Percentiles rank a stretch among this genome's conserved stretches.
phyloP scores from a whole-genome alignment of 176 grass and related monocot genomes.

The Phoenix dactylifera region DNA sequence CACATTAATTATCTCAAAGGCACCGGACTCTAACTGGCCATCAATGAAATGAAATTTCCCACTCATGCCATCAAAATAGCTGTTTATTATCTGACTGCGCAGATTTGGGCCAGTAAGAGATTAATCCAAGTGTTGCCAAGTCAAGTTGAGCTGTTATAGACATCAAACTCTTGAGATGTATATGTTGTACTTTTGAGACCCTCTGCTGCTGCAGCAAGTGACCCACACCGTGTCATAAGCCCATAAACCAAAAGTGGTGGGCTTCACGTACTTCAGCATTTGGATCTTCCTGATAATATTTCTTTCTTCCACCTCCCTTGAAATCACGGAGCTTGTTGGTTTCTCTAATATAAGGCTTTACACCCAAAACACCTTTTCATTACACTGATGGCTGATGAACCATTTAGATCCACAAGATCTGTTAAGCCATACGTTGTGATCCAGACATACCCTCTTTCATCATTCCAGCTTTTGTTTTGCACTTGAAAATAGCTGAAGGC shows the following conservation, averaged over 20 bases:
- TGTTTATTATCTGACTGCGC: conserved; percentile 17
- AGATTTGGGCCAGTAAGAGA: conserved; percentile 34
- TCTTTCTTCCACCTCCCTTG: conserved; percentile 33
- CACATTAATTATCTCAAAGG: conserved; percentile 51
- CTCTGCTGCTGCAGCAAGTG: conserved; percentile 47
- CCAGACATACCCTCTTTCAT: conserved; percentile 55
- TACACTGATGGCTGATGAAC: conserved; percentile 36
- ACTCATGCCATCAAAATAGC: conserved; percentile 26
- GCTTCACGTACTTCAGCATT: conserved; percentile 13
- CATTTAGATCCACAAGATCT: conserved; percentile 43
- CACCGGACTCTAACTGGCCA: conserved; percentile 40
- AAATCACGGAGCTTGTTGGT: conserved; percentile 18
- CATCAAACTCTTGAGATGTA: conserved; percentile 13
- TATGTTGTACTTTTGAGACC: conserved; percentile 13
- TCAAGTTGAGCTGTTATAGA: conserved; percentile 37
- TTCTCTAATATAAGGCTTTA: conserved; percentile 40
- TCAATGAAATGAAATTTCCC: conserved; percentile 41
- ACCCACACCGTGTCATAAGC: conserved; percentile 76
- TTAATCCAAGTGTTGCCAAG: conserved; percentile 32
- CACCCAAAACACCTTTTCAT: conserved; percentile 70
- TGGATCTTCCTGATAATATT: conserved; percentile 25
- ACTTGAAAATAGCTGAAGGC: conserved; percentile 36
- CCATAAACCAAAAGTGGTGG: conserved; percentile 42
- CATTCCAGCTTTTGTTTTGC: conserved; percentile 53
- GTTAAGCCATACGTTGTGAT: conserved; percentile 64